Conservation (phyloP, 2,329 filamentous ascomycete species). For the Ophioceras dolichostomum region DNA sequence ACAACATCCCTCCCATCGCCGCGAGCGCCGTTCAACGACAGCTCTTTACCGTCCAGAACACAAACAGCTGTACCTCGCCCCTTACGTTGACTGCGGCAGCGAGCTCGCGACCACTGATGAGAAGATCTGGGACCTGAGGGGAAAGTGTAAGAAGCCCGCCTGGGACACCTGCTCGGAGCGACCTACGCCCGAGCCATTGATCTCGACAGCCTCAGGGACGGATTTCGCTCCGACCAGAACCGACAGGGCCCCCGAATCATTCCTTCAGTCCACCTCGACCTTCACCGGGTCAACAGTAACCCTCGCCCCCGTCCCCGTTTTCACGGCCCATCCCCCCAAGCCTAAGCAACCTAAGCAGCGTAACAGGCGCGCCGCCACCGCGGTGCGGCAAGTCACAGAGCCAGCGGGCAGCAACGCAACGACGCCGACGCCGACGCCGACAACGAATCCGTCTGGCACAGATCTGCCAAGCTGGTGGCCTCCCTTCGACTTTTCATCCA, state of each 20-base stretch:
- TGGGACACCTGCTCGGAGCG: constrained; percentile 2
- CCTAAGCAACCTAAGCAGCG: background rate
- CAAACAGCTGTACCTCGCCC: background rate
- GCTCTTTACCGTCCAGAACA: constrained; percentile 3
- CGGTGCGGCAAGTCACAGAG: no score
- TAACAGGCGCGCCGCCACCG: no score
- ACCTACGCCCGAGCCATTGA: constrained; percentile 1
- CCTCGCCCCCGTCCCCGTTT: no score
- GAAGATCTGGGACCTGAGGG: background rate
- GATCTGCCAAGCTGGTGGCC: no score
- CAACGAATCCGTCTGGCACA: background rate
- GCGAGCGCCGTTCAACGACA: no score
- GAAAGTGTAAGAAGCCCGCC: background rate
- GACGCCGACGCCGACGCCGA: background rate
- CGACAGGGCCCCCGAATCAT: background rate
- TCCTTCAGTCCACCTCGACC: background rate
- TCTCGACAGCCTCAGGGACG: no score
- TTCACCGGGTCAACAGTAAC: no score
- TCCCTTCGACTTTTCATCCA: no score
- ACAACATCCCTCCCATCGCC: no score
- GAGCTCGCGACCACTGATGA: background rate
- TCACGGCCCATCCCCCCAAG: background rate
- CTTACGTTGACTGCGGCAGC: constrained; percentile 2
- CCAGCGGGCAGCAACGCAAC: no score
- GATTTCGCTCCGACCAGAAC: background rate